Base-by-base conservation (phyloP, 495 filamentous ascomycete species). In the Umbilicaria muhlenbergii region DNA sequence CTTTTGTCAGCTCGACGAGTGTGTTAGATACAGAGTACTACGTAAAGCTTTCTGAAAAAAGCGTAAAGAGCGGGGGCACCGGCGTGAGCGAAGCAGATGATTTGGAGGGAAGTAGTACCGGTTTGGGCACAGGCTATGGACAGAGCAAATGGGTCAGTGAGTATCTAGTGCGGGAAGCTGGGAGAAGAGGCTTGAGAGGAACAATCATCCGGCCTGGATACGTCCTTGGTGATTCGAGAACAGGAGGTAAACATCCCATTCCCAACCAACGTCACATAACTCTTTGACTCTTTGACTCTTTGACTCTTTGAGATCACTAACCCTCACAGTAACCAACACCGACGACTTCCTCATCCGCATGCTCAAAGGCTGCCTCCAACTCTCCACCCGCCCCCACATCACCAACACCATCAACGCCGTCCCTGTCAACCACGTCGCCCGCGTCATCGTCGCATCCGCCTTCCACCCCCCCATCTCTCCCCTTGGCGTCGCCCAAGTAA, bases 341-440 rank as follows among this genome's bases (percentile, higher is more conserved):
- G 89, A 96, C 55, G 89, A 96, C 62, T 96, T 96, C 69, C 66
- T 96, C 17, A 73, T 94, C 42, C 81, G 91, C 38, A 74, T 95
- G 71, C 57, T 81, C 32, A 94, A 94, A 62, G 89, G 86, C 37
- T 93, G 85, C 48, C 72, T 92, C 38, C 91, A 98, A 58, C 65
- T 94, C 0, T 61, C 59, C 0, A 63, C 69, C 19, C 74, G 81
- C 2, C 91, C 91, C 0, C 68, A 73, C 45, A 87, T 98, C 49
- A 55, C 66, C 60, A 98, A 94, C 62, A 88, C 84, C 0, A 76
- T 95, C 55, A 98, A 98, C 63, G 75, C 77, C 56, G 86, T 94
- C 3, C 91, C 91, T 0, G 87, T 95, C 19, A 74, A 79, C 52
- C 83, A 91, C 53, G 88, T 94, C 39, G 76, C 81, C 0, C 68